These are phyloP conservation scores for Quercus variabilis DNA, from an alignment of 306 rosid species.

Conservation along the genomic window DNA sequence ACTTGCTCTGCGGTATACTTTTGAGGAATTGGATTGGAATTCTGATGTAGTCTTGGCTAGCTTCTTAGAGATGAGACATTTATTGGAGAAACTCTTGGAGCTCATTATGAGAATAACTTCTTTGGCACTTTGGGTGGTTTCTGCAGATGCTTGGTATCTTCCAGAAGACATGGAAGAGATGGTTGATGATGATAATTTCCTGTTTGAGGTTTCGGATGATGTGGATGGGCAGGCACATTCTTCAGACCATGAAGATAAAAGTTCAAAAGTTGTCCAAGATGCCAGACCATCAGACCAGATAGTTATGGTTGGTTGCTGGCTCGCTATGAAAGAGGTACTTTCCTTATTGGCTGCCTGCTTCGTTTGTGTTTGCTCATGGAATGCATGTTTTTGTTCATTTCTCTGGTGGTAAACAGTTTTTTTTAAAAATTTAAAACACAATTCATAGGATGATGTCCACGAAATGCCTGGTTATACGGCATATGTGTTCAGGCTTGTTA, in stretches of 20 bases:
- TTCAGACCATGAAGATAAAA: constrained; percentile 41
- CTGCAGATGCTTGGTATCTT: constrained; percentile 92
- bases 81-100: constrained; percentile 66
- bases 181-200: constrained; percentile 60
- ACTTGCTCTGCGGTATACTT: constrained; percentile 81
- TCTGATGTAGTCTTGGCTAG: constrained; percentile 46
- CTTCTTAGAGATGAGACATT: constrained; percentile 56
- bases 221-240: constrained; percentile 36
- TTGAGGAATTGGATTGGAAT: constrained; percentile 93
- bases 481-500: not conserved
- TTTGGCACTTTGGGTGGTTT: constrained; percentile 91
- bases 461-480: not conserved
- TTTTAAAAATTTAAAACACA: not conserved
- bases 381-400: not conserved
- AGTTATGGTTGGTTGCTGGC: constrained; percentile 99
- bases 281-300: constrained; percentile 70
- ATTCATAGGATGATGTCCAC: not conserved
- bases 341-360: not conserved
- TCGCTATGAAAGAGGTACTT: constrained; percentile 98
- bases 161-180: constrained; percentile 90
- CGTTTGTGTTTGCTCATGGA: not conserved
- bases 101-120: constrained; percentile 87
- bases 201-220: constrained; percentile 54
- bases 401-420: not conserved
- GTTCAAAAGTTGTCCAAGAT: constrained; percentile 39